Percentiles rank a stretch among this genome's conserved stretches.
These are phyloP conservation scores for Quillaja saponaria DNA, from an alignment of 306 rosid genomes.

Conservation along the genomic window DNA sequence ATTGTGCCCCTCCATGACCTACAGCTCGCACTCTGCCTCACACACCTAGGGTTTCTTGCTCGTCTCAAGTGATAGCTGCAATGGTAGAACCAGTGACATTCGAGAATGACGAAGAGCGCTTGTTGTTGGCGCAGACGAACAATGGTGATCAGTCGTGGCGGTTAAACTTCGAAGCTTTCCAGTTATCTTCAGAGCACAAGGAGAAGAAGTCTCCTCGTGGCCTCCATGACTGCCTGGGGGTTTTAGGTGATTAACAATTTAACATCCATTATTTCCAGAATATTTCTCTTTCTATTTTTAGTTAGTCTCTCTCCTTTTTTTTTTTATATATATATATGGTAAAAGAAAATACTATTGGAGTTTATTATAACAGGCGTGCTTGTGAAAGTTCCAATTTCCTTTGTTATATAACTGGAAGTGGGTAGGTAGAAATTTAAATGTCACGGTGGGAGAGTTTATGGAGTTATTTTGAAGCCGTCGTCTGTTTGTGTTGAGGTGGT, in stretches of 20 bases:
- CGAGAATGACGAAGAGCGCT: constrained; percentile 53
- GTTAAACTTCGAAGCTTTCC: constrained; percentile 76
- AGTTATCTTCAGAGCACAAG: constrained; percentile 44
- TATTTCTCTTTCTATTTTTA: background rate
- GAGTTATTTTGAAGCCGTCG: background rate
- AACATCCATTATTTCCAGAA: background rate
- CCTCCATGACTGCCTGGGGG: constrained; percentile 81
- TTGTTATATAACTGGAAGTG: constrained; percentile 7
- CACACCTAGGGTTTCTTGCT: too few relatives aligned
- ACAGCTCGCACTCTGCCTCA: too few relatives aligned
- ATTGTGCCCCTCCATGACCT: too few relatives aligned
- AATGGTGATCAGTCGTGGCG: constrained; percentile 79
- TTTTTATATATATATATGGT: background rate
- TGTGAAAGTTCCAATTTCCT: background rate
- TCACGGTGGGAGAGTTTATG: background rate
- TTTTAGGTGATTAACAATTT: constrained; percentile 46
- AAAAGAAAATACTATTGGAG: background rate
- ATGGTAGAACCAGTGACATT: constrained; percentile 52
- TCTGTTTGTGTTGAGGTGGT: constrained; percentile 4
- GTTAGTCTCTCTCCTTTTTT: constrained; percentile 14
- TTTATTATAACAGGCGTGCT: constrained; percentile 1
- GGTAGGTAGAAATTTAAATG: background rate
- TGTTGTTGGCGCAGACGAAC: constrained; percentile 48
- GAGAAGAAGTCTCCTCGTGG: constrained; percentile 65
- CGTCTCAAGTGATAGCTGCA: constrained; percentile 20